These are phyloP conservation scores for Aspergillus cristatus DNA, from an alignment of 495 filamentous ascomycete genomes.

Conservation along the genomic window DNA sequence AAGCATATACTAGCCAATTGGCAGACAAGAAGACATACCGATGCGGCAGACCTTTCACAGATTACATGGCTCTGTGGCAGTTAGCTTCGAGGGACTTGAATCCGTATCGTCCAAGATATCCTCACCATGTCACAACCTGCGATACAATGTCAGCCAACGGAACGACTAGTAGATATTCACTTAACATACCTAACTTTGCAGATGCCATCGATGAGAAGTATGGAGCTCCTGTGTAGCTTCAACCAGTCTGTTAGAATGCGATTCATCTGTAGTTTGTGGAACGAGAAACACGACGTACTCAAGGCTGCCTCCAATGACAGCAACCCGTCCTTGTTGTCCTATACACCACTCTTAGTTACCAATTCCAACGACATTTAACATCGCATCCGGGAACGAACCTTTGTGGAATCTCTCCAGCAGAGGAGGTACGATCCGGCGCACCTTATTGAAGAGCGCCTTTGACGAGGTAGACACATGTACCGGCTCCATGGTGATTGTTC, in stretches of 20 bases:
- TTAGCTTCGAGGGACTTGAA: too few relatives aligned
- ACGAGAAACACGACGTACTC: slow-evolving; percentile 44
- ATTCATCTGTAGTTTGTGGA: too few relatives aligned
- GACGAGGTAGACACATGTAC: slow-evolving; percentile 43
- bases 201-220: slow-evolving; percentile 98
- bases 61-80: slow-evolving; percentile 80
- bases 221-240: slow-evolving; percentile 84
- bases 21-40: slow-evolving; percentile 19
- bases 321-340: slow-evolving; percentile 90
- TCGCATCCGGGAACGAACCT: slow-evolving; percentile 41
- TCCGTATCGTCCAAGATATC: slow-evolving; percentile 4
- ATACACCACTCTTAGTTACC: slow-evolving; percentile 8
- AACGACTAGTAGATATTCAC: background rate
- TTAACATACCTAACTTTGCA: slow-evolving; percentile 56
- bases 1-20: too few relatives aligned
- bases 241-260: background rate
- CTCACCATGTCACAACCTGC: slow-evolving; percentile 70
- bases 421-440: slow-evolving; percentile 85
- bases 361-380: slow-evolving; percentile 1
- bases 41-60: slow-evolving; percentile 79
- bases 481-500: slow-evolving; percentile 23
- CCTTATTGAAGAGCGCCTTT: slow-evolving; percentile 69
- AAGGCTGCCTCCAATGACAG: slow-evolving; percentile 88
- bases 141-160: slow-evolving; percentile 1
- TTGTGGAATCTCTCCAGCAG: slow-evolving; percentile 97